Evolutionary conservation across 73 alveolate genomes (phyloP).

Genomic region (Paramecium sonneborni): DNA sequence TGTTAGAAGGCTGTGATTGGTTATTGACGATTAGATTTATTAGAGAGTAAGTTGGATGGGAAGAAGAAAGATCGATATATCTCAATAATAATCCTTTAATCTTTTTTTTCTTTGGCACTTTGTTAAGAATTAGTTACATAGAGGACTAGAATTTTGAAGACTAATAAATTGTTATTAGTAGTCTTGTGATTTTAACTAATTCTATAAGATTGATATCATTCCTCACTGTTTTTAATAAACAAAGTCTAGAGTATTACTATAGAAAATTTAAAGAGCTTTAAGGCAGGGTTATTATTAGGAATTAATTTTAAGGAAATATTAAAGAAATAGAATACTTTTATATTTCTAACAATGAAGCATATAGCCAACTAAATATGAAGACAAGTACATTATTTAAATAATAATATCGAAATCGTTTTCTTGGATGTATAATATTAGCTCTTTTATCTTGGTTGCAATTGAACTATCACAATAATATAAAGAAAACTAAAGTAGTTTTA

Average conservation of each 20-base stretch:
- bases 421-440: not conserved
- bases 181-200: not conserved
- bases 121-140: not conserved
- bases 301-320: not conserved
- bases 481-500: not conserved
- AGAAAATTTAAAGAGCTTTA: not conserved
- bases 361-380: not conserved
- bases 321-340: not conserved
- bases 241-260: not conserved
- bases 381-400: not conserved
- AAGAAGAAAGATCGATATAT: not conserved
- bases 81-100: not conserved
- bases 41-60: slow-evolving; percentile 30
- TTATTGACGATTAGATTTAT: not conserved
- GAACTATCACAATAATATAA: not conserved
- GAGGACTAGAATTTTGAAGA: not conserved
- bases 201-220: not conserved
- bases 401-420: not conserved
- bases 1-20: not conserved
- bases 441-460: not conserved
- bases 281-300: not conserved
- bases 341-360: not conserved
- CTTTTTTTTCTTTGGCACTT: not conserved
- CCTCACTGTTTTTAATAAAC: not conserved
- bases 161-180: not conserved